Evolutionary conservation across 116 monocot species (phyloP).

Genomic region (Phalaenopsis hybrid): DNA sequence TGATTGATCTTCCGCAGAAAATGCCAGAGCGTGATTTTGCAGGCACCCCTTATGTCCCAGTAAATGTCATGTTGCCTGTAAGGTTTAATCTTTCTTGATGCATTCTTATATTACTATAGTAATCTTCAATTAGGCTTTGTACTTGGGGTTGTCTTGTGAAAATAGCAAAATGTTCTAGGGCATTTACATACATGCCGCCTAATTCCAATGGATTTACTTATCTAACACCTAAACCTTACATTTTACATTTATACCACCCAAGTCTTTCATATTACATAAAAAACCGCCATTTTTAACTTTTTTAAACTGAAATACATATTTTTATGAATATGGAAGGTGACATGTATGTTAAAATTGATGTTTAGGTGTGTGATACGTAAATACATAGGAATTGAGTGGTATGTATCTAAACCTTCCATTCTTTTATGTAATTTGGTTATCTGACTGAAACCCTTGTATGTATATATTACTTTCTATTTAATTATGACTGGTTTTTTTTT

Average conservation of each 20-base stretch:
- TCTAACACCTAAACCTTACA: no score
- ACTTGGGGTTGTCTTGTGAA: neutral
- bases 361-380: no score
- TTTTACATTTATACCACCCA: no score
- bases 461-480: neutral
- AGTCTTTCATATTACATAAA: no score
- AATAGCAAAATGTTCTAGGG: neutral
- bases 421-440: neutral
- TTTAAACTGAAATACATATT: no score
- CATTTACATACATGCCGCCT: no score
- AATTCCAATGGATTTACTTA: no score
- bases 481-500: neutral
- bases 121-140: neutral
- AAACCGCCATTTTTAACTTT: no score
- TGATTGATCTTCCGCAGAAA: constrained; percentile 22
- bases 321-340: no score
- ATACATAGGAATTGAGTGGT: no score
- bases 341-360: no score
- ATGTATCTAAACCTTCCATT: no score
- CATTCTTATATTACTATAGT: neutral
- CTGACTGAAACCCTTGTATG: neutral
- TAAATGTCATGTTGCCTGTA: constrained; percentile 69
- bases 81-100: constrained; percentile 12
- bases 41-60: constrained; percentile 58
- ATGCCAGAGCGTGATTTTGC: constrained; percentile 60